Percentiles rank a stretch among this genome's conserved stretches.
phyloP scores from a whole-genome alignment of 345 rosid species.

The Brassica juncea region DNA sequence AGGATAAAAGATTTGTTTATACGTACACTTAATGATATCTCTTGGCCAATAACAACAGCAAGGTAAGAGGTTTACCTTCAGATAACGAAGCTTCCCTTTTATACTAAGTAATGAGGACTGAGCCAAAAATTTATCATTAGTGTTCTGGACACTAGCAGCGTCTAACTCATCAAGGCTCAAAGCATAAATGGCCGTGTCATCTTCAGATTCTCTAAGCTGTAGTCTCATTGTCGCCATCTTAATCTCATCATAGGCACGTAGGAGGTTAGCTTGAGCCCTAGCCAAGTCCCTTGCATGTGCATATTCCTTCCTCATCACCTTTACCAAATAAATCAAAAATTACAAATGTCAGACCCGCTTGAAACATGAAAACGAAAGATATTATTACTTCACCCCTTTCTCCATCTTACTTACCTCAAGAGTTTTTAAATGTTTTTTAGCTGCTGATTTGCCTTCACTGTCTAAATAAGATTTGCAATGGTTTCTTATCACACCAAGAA shows the following conservation, averaged over 20 bases:
- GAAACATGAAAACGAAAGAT: conserved; percentile 15
- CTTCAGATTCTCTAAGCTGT: conserved; percentile 71
- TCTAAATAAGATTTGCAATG: conserved; percentile 67
- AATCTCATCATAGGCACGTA: conserved; percentile 87
- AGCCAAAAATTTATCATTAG: conserved; percentile 79
- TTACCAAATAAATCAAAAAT: conserved; percentile 6
- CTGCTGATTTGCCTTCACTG: conserved; percentile 55
- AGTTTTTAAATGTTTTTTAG: conserved; percentile 68
- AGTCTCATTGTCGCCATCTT: conserved; percentile 91
- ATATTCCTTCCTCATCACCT: conserved; percentile 94
- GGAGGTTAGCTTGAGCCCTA: conserved; percentile 77
- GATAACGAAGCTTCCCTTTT: conserved; percentile 87
- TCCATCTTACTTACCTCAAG: conserved; percentile 64
- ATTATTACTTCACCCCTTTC: conserved; percentile 5
- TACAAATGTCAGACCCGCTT: conserved; percentile 36
- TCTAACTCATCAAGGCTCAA: conserved; percentile 73
- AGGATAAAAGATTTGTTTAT: conserved; percentile 1
- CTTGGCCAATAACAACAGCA: conserved; percentile 8
- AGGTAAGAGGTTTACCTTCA: conserved; percentile 58
- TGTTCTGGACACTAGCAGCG: conserved; percentile 67
- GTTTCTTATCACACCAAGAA: conserved; percentile 85
- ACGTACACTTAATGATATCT: background rate
- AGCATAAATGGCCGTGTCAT: conserved; percentile 75
- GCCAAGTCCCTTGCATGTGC: conserved; percentile 77
- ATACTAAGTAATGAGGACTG: conserved; percentile 55